Evolutionary conservation across 2,329 filamentous ascomycete genomes (phyloP).

Genomic region (Pseudopyricularia cyperi): DNA sequence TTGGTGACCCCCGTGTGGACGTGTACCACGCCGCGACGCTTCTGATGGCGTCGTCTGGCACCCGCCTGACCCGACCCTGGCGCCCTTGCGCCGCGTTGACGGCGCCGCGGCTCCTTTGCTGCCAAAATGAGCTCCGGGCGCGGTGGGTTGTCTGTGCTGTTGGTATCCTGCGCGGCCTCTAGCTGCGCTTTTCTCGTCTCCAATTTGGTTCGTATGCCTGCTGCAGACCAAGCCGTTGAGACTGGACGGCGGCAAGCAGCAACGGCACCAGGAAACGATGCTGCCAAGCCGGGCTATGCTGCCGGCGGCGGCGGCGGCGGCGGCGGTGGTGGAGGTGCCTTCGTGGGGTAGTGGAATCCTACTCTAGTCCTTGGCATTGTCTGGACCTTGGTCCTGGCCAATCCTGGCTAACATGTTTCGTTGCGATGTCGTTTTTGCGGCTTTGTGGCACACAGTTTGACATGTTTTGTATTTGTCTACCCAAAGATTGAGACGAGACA

Average conservation of each 20-base stretch:
- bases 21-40: not conserved
- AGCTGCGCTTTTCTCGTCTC: not conserved
- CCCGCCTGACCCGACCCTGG: not conserved
- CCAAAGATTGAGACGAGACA: too few species aligned
- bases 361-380: too few species aligned
- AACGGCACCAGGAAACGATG: not conserved
- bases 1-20: not conserved
- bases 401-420: too few species aligned
- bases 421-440: too few species aligned
- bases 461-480: too few species aligned
- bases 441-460: too few species aligned
- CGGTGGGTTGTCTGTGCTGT: not conserved
- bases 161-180: not conserved
- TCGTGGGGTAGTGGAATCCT: too few species aligned
- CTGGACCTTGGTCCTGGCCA: too few species aligned
- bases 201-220: not conserved
- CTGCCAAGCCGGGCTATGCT: not conserved
- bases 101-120: not conserved
- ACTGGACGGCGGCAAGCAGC: not conserved
- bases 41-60: not conserved
- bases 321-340: too few species aligned
- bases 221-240: not conserved
- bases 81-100: not conserved
- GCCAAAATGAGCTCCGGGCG: not conserved
- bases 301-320: not conserved